Evolutionary conservation across 345 rosid species (phyloP), one percentile per base, ranked within the genome.

Genomic region (Salix arbutifolia): DNA sequence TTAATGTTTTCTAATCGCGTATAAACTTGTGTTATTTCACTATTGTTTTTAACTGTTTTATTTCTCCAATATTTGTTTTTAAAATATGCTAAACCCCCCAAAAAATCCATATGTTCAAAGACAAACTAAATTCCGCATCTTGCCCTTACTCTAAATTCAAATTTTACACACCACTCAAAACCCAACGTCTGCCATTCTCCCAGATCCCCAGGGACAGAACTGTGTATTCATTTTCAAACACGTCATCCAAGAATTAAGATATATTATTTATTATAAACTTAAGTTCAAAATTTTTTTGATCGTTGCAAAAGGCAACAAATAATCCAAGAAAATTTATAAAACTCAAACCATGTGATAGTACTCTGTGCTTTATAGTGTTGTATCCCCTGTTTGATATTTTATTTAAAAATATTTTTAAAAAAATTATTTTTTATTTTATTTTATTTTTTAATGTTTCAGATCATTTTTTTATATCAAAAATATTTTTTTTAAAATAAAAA

Each of bases 301-400:
- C 80, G 72, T 71, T 77, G 66, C 46, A 64, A 64, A 77, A 23
- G 8, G 8, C 5, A 25, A 26, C 70, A 14, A 23, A 16, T 31
- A 66, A 58, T 56, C 25, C 52, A n/a, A 60, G 60, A 17, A 58
- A n/a, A 30, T 42, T n/a, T 42, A 28, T 8, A 21, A 16, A 25
- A 62, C 26, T 33, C 42, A 16, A 4, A 38, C 28, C 18, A 66
- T n/a, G 12, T 35, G 50, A 16, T 17, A 35, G 72, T 53, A 21
- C 71, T 0, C 52, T 5, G 5, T 35, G 37, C 37, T 35, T 35
- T 35, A 35, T 5, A 5, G 37, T 35, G 37, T 5, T 35, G 37
- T 35, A 35, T 35, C 37, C 37, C 0, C 35, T 35, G 5, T 35
- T 35, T 35, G 0, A 35, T 35, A 35, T 35, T 35, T 35, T 33